Base-by-base conservation (phyloP, 208 protist species). In the Wallacemonas sp. region DNA sequence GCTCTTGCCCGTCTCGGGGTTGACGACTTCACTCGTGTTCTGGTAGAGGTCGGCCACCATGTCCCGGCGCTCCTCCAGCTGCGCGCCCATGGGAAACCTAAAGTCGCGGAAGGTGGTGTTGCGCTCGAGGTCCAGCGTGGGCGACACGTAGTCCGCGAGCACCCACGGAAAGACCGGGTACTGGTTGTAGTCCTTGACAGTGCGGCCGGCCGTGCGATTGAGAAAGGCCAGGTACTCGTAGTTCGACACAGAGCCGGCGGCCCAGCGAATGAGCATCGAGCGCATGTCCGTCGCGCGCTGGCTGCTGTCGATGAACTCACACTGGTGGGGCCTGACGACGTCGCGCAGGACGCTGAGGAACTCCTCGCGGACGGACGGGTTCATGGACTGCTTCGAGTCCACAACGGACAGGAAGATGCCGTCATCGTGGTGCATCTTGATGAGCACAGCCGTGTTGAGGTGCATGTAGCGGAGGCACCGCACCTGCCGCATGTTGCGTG, bases 161-260 rank as follows among this genome's bases (percentile, higher is more conserved):
- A 98, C 85, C 95, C 95, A 99, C 24, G 97, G 97, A 63, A 98
- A 97, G 6, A 99, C 82, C 19, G 97, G 97, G 65, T 98, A 98
- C 82, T 98, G 96, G 61, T 93, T 98, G 54, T 93, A 77, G 70
- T 98, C 96, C 49, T 88, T 87, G 54, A 81, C 84, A 2, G 92
- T 97, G 17, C 96, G 83, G 23, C 95, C 93, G 2, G 94, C 96
- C 29, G 85, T 64, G 24, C 67, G 69, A 72, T 99, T 99, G 17
- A 99, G 77, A 63, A 96, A 91, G 63, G 78, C 62, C 12, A 99
- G 55, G 70, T 98, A 98, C 36, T 98, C 93, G 70, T 88, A 98
- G 68, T 97, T 99, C 36, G 88, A 96, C 9, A 98, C 43, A 16
- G 87, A 72, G 2, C 96, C 87, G 8, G 88, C 81, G n/a, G 88